Base-by-base conservation (phyloP, 2,329 filamentous ascomycete species). In the Nemania serpens region DNA sequence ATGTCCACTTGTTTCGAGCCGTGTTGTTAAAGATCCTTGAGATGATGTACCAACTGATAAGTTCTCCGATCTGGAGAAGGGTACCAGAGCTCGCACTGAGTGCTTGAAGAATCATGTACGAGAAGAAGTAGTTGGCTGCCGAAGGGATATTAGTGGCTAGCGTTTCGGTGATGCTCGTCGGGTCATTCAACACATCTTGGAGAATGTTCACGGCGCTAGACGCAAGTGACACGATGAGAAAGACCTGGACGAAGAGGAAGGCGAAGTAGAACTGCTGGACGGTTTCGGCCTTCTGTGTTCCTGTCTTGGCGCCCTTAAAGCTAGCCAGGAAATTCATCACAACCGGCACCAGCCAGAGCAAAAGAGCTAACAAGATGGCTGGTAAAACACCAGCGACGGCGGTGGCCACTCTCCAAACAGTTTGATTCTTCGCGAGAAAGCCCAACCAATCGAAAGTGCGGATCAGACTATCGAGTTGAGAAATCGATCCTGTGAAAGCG, bases 111-210 rank as follows among this genome's bases (percentile, higher is more conserved):
- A 97, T 89, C 88, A 99, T 93, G 83, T 99, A 99, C 1, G 92
- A 94, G 81, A 97, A 98, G 80, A 98, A 99, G 76, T 98, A 99
- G 73, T 97, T 97, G 68, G 92, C 90, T 0, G 93, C 89, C 68
- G 87, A 90, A 1, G 95, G 95, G 5, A 99, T 79, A 62, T 93
- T 95, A 11, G 81, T 75, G 0, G 94, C 94, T 29, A 99, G 79
- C 0, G 90, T 81, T 17, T 85, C 75, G 0, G 95, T 86, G 59
- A 96, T 85, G 39, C 82, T 82, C n/a, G 79, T 77, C 7, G 91
- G 87, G 47, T 91, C 82, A 10, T 76, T 71, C 7, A 83, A 67
- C 25, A 84, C 76, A 37, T 85, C 75, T 3, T 89, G 79, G 11
- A 95, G 74, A n/a, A 84, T 79, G 17, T 85, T 78, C 45, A 94